These are phyloP conservation scores for Macadamia tetraphylla DNA, from an alignment of 164 flowering plant species.

Conservation along the genomic window DNA sequence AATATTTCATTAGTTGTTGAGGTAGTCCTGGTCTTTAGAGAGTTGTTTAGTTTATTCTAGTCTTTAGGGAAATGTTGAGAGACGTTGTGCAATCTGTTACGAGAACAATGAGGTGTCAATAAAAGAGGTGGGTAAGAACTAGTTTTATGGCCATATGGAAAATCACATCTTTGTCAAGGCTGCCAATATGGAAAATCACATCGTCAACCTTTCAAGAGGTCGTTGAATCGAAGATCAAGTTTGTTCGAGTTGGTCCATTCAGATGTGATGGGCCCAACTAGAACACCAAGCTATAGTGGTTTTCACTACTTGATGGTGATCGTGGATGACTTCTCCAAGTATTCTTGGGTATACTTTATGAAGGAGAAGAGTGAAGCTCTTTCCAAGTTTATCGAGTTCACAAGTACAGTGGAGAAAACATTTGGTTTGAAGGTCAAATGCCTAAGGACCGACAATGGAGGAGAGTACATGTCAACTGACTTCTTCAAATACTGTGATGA, in stretches of 20 bases:
- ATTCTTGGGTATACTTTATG: slow-evolving; percentile 8
- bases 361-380: slow-evolving; percentile 7
- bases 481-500: slow-evolving; percentile 5
- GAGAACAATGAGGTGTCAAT: no score
- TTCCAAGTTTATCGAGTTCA: slow-evolving; percentile 6
- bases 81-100: no score
- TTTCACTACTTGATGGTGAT: slow-evolving; percentile 5
- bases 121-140: no score
- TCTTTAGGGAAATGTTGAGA: no score
- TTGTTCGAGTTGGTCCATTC: slow-evolving; percentile 8
- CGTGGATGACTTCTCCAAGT: slow-evolving; percentile 24
- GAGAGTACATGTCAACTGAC: neutral
- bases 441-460: slow-evolving; percentile 13
- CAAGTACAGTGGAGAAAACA: neutral
- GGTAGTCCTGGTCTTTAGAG: no score
- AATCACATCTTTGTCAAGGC: no score
- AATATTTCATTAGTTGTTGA: no score
- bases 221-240: neutral
- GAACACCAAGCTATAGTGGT: slow-evolving; percentile 7
- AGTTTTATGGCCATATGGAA: no score
- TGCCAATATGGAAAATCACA: slow-evolving; percentile 1
- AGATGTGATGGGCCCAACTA: slow-evolving; percentile 14
- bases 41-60: no score
- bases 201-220: slow-evolving; percentile 10
- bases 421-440: slow-evolving; percentile 15